Base-by-base conservation (phyloP, 768 basidiomycete genomes). In the Tulasnella sp. region DNA sequence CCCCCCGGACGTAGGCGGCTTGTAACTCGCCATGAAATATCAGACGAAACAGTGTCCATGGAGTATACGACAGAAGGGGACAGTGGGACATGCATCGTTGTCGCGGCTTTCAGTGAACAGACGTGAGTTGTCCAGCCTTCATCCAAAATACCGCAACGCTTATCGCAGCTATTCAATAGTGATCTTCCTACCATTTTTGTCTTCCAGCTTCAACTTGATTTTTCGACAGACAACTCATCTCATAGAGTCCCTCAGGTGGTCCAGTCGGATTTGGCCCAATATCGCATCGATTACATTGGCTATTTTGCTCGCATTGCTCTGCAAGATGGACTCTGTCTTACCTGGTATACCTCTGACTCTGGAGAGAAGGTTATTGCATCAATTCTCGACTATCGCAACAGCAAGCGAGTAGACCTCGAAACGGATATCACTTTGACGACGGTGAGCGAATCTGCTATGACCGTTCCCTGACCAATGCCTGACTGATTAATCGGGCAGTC, bases 311-410 rank as follows among this genome's bases (percentile, higher is more conserved):
- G 64, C 64, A 37, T 69, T 37, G 64, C 34, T 16, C 31, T 69
- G 31, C 64, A 69, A 34, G 64, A 69, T 9, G 64, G 64, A 14
- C 28, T 69, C 20, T 69, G 64, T 37, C 64, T 69, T 37, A 31
- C 64, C 31, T 69, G 64, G 64, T 69, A 69, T 28, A 34, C 18
- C 64, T 69, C 64, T 69, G 31, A 37, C 64, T 69, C 64, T 69
- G 64, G 31, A 14, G 28, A 28, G 31, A 69, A 34, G 31, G 64
- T 69, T 69, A 37, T 69, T 14, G 64, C 31, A 28, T 31, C 64
- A 12, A 69, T 69, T 18, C 3, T 69, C 64, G 64, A 69, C 64
- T 69, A 69, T 20, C 64, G 64, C 12, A 37, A 18, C 6, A 37
- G 64, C 14, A 69, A 69, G 64, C 64, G 64, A 37, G 0, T 28